Evolutionary conservation across 2,329 filamentous ascomycete genomes (phyloP), one percentile per base, ranked within the genome.

Genomic region (Ceratocystiopsis sp.): DNA sequence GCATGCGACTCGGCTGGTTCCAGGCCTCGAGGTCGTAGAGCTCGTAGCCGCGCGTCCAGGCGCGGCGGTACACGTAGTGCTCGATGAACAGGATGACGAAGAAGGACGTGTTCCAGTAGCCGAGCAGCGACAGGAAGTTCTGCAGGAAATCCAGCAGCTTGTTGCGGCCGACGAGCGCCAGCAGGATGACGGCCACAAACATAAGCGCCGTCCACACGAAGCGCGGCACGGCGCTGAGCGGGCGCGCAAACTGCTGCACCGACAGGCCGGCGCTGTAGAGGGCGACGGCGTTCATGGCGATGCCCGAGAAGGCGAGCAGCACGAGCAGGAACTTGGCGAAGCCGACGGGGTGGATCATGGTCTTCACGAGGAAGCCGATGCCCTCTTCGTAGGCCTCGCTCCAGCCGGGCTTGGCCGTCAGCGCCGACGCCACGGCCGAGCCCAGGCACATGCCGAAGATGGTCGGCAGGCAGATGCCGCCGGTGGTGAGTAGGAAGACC

Each of bases 241-340:
- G 63, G 8, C 60, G 61, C 0, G 63, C 56, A 44, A 70, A 62
- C 50, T 62, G 60, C 49, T 63, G 59, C 32, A 57, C 54, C 3
- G 58, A 58, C 37, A 63, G 53, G 29, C 59, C 59, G 6, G 58
- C 57, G 29, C 54, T 57, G 53, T 63, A 63, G 32, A 68, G 62
- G 32, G 57, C 58, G 48, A 69, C 63, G 40, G 61, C 60, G 48
- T 67, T 69, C 46, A 66, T 61, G 49, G 63, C 63, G 45, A 68
- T 63, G 40, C 63, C 63, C 7, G 59, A 62, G 35, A 77, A 62
- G 4, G 70, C 66, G 18, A 78, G 64, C 11, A 79, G 55, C 3
- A 78, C 73, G 2, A 75, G 67, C 18, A 78, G 59, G 50, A 80
- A 78, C 50, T 73, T 73, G 45, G 74, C 75, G 49, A 80, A 78